Conservation (phyloP, 2,329 filamentous ascomycete genomes). For the Talaromyces sp. region DNA sequence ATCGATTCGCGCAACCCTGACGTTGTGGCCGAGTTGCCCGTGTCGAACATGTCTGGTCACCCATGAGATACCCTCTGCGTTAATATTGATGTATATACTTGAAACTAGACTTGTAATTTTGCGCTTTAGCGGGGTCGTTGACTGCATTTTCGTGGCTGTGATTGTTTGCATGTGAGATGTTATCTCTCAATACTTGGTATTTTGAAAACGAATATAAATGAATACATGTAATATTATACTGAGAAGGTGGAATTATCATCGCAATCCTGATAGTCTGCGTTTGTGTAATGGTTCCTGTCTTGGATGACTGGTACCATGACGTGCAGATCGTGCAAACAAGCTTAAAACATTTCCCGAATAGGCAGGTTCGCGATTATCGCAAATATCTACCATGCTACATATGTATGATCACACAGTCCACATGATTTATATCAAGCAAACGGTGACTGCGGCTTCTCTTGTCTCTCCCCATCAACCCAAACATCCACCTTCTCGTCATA, state of each 20-base stretch:
- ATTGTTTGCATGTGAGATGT: background rate
- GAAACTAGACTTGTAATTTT: background rate
- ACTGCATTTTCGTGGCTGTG: background rate
- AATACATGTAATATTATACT: background rate
- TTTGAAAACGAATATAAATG: background rate
- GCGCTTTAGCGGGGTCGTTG: background rate
- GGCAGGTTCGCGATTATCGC: background rate
- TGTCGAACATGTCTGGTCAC: background rate
- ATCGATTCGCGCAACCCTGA: background rate
- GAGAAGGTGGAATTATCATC: no score
- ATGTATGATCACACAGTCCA: background rate
- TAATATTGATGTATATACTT: background rate
- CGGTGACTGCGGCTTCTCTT: constrained; percentile 4
- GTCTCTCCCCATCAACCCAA: constrained; percentile 8
- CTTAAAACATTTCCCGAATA: background rate
- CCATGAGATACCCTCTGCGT: background rate
- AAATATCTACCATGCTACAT: background rate
- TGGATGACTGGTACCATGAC: no score
- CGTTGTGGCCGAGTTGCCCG: background rate
- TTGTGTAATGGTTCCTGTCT: no score
- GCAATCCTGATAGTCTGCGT: no score
- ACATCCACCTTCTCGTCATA: constrained; percentile 13
- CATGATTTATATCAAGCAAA: background rate
- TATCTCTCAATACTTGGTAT: background rate
- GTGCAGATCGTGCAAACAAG: background rate